Percentiles rank a stretch among this genome's conserved stretches.
Evolutionary conservation across 306 rosid species (phyloP).

Genomic region (Betula pendula): DNA sequence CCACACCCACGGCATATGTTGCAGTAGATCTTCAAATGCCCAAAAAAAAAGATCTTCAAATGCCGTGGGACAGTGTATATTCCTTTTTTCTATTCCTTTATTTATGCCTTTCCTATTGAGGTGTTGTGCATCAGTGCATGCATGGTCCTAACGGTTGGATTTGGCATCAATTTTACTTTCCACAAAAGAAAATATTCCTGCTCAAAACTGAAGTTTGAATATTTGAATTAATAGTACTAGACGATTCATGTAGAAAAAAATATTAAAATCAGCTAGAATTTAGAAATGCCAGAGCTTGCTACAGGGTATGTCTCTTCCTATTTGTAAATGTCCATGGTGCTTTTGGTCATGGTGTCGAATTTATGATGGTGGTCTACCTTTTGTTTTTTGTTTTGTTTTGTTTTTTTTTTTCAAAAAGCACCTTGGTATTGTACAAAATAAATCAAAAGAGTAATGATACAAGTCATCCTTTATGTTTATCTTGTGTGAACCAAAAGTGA

Average conservation of each 20-base stretch:
- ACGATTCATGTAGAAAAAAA: neutral
- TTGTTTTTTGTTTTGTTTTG: too few species aligned
- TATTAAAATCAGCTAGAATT: too few species aligned
- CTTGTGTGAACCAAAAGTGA: too few species aligned
- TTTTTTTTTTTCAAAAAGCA: too few species aligned
- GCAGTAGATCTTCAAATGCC: neutral
- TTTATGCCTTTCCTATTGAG: neutral
- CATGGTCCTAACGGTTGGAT: neutral
- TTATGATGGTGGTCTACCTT: too few species aligned
- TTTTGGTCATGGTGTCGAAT: neutral
- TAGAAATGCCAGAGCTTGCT: too few species aligned
- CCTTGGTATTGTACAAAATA: too few species aligned
- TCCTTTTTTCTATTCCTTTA: neutral
- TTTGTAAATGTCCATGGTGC: neutral
- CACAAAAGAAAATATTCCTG: neutral
- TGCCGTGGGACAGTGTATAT: neutral
- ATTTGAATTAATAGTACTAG: neutral
- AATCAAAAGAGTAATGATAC: too few species aligned
- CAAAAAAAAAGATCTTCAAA: neutral
- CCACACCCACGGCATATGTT: too few species aligned
- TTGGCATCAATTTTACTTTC: neutral
- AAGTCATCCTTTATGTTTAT: too few species aligned
- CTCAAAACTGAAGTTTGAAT: neutral
- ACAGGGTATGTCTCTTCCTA: neutral
- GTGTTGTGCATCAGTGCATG: neutral